phyloP scores from a whole-genome alignment of 2,329 filamentous ascomycete species.

The Cercospora canescens region DNA sequence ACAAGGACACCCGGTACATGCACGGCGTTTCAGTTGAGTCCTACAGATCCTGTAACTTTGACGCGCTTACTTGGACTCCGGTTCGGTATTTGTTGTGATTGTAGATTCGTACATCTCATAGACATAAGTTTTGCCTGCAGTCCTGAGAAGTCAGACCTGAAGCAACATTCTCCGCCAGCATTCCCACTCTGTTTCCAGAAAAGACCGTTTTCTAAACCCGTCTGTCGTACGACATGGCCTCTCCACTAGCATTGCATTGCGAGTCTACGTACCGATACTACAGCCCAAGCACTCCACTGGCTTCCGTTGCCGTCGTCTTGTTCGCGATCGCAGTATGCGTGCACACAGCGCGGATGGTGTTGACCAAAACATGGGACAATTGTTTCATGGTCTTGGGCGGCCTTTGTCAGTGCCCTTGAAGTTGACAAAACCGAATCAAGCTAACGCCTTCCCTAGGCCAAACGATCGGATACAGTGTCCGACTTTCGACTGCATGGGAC shows the following conservation, averaged over 20 bases:
- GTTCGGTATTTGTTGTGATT: neutral
- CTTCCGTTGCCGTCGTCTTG: conserved; percentile 8
- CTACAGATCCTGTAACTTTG: neutral
- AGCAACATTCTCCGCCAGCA: neutral
- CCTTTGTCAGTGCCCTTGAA: neutral
- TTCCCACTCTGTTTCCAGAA: neutral
- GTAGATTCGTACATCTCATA: neutral
- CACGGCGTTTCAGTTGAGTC: neutral
- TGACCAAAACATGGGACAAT: conserved; percentile 8
- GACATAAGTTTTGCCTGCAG: neutral
- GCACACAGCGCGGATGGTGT: neutral
- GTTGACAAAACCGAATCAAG: neutral
- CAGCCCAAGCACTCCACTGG: conserved; percentile 7
- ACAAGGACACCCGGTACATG: neutral
- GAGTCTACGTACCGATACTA: neutral
- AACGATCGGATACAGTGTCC: conserved; percentile 4
- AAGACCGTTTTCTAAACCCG: neutral
- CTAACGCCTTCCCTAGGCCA: neutral
- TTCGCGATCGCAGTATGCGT: neutral
- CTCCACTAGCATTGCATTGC: neutral
- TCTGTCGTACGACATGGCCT: too few relatives aligned
- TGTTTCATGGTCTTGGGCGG: conserved; percentile 13
- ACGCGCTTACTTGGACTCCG: neutral
- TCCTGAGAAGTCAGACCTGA: too few relatives aligned
- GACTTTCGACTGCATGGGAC: neutral